Conservation (phyloP, 805 yeast genomes). For the Lachancea waltii region DNA sequence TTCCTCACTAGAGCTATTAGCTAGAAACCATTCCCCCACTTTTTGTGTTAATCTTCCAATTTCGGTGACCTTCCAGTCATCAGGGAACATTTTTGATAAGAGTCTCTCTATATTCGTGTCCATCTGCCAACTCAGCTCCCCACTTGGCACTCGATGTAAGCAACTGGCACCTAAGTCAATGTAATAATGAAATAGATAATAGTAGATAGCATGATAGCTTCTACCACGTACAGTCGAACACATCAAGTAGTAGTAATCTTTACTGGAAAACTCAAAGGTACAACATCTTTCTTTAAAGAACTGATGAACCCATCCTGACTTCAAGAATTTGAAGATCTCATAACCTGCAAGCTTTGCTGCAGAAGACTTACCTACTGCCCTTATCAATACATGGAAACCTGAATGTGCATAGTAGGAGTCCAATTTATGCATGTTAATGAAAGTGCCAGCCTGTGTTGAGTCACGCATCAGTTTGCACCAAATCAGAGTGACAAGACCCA, state of each 20-base stretch:
- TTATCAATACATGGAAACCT: constrained; percentile 14
- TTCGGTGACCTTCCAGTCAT: neutral
- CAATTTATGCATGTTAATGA: constrained; percentile 11
- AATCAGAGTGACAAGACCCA: constrained; percentile 13
- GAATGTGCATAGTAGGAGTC: constrained; percentile 7
- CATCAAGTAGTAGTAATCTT: constrained; percentile 14
- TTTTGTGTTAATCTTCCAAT: neutral
- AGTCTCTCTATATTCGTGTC: no score
- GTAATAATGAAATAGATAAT: constrained; percentile 8
- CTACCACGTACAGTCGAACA: constrained; percentile 1
- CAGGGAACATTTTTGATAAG: neutral
- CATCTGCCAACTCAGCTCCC: no score
- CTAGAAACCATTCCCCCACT: constrained; percentile 4
- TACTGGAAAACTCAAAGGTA: constrained; percentile 8
- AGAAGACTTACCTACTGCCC: constrained; percentile 12
- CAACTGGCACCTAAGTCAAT: constrained; percentile 4
- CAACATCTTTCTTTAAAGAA: constrained; percentile 7
- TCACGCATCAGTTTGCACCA: constrained; percentile 11
- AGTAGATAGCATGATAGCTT: constrained; percentile 1
- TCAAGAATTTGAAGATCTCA: constrained; percentile 10
- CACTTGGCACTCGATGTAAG: neutral
- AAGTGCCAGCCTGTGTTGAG: constrained; percentile 5
- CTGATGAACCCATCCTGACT: no score
- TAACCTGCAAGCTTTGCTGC: constrained; percentile 14
- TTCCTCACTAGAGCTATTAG: neutral